Conservation (phyloP, 768 basidiomycete species). For the Rhodotorula toruloides region DNA sequence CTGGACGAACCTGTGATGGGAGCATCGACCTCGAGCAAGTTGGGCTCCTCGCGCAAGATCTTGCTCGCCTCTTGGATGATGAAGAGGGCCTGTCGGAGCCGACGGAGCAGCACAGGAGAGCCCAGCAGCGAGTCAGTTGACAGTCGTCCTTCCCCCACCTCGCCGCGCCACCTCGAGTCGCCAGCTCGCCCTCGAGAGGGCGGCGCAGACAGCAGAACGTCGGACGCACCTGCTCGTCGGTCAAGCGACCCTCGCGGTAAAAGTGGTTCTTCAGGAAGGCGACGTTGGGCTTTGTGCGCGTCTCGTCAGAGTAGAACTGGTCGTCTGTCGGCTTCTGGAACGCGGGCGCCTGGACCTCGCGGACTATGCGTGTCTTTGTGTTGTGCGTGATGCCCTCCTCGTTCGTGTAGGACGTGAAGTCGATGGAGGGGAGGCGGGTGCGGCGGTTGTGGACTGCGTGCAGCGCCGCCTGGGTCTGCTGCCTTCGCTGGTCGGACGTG, state of each 20-base stretch:
- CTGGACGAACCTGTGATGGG: conserved; percentile 82
- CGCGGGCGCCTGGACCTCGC: conserved; percentile 98
- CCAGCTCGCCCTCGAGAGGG: too few species aligned
- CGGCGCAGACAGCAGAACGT: background rate
- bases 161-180: background rate
- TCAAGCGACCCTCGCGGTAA: conserved; percentile 88
- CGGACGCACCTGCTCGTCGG: conserved; percentile 57
- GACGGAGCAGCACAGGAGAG: too few species aligned
- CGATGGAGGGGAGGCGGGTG: conserved; percentile 38
- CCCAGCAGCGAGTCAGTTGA: background rate
- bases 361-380: conserved; percentile 91
- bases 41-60: conserved; percentile 74
- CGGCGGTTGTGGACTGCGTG: conserved; percentile 43
- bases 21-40: conserved; percentile 88
- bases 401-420: conserved; percentile 37
- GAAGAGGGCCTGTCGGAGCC: conserved; percentile 67
- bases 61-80: conserved; percentile 85
- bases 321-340: conserved; percentile 85
- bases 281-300: conserved; percentile 73
- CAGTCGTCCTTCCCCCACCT: background rate
- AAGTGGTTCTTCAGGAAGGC: conserved; percentile 99
- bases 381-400: conserved; percentile 87
- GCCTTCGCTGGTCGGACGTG: conserved; percentile 3
- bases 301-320: conserved; percentile 85
- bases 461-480: conserved; percentile 44